phyloP scores from a whole-genome alignment of 352 stramenopile genomes.

The Bremia lactucae region DNA sequence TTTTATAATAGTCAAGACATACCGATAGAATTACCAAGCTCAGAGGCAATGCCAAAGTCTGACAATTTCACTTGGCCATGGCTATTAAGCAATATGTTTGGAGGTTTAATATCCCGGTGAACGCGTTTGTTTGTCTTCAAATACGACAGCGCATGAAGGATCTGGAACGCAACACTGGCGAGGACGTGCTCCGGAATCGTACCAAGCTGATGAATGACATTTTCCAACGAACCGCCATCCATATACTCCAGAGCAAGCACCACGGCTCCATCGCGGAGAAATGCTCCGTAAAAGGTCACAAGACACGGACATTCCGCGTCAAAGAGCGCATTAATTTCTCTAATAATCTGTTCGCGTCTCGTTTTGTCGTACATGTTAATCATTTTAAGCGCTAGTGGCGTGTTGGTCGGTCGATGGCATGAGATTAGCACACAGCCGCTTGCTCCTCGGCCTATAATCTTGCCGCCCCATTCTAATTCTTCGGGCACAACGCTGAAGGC shows the following conservation, averaged over 20 bases:
- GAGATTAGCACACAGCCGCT: conserved; percentile 65
- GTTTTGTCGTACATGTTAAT: conserved; percentile 84
- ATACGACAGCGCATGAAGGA: conserved; percentile 90
- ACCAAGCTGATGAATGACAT: conserved; percentile 76
- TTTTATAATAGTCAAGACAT: background rate
- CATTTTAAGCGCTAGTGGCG: conserved; percentile 76
- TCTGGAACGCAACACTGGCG: conserved; percentile 88
- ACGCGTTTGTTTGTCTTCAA: conserved; percentile 85
- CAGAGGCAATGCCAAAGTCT: conserved; percentile 92
- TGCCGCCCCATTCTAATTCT: conserved; percentile 64
- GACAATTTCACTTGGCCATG: conserved; percentile 91
- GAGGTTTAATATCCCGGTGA: conserved; percentile 96
- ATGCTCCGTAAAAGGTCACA: conserved; percentile 87
- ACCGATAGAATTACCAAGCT: conserved; percentile 83
- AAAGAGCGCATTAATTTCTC: conserved; percentile 85
- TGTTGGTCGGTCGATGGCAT: conserved; percentile 58
- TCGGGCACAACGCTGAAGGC: conserved; percentile 68
- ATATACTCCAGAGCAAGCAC: conserved; percentile 90
- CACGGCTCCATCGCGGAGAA: conserved; percentile 82
- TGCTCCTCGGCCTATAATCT: conserved; percentile 61
- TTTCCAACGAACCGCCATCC: conserved; percentile 87
- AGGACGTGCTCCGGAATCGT: conserved; percentile 81
- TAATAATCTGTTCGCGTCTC: conserved; percentile 81
- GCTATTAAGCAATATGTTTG: conserved; percentile 90
- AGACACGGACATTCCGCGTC: conserved; percentile 71